These are phyloP conservation scores for Agrocybe pediades DNA, from an alignment of 768 basidiomycete genomes.

Conservation along the genomic window DNA sequence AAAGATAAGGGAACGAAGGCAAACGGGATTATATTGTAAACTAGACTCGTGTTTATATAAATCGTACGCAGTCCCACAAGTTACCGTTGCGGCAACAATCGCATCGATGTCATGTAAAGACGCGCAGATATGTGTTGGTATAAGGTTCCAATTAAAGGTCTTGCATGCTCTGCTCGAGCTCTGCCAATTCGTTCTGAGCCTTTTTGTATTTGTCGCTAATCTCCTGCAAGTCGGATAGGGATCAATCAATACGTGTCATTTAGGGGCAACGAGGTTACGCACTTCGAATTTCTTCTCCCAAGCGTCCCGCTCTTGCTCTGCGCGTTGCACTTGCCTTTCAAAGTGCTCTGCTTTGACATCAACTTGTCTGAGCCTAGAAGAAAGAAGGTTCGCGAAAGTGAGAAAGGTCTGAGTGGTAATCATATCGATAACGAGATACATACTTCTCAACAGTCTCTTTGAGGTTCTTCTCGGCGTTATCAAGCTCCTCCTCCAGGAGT, in stretches of 20 bases:
- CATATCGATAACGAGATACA: constrained; percentile 31
- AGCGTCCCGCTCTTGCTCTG: constrained; percentile 87
- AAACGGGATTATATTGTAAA: constrained; percentile 5
- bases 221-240: constrained; percentile 45
- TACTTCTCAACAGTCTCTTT: constrained; percentile 98
- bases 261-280: constrained; percentile 26
- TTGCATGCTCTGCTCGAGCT: constrained; percentile 78
- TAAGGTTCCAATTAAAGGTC: constrained; percentile 44
- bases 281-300: constrained; percentile 98
- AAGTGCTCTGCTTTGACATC: constrained; percentile 99
- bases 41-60: background rate
- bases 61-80: background rate
- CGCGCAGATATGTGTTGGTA: background rate
- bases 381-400: constrained; percentile 10
- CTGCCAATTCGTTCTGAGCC: constrained; percentile 82
- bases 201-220: constrained; percentile 65
- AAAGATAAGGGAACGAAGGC: constrained; percentile 3
- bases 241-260: constrained; percentile 30
- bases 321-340: constrained; percentile 84
- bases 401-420: constrained; percentile 2
- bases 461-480: constrained; percentile 92
- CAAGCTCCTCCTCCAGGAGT: constrained; percentile 93
- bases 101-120: background rate
- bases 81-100: background rate
- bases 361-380: constrained; percentile 82